phyloP scores from a whole-genome alignment of 768 basidiomycete species.

The Asterophora parasitica region DNA sequence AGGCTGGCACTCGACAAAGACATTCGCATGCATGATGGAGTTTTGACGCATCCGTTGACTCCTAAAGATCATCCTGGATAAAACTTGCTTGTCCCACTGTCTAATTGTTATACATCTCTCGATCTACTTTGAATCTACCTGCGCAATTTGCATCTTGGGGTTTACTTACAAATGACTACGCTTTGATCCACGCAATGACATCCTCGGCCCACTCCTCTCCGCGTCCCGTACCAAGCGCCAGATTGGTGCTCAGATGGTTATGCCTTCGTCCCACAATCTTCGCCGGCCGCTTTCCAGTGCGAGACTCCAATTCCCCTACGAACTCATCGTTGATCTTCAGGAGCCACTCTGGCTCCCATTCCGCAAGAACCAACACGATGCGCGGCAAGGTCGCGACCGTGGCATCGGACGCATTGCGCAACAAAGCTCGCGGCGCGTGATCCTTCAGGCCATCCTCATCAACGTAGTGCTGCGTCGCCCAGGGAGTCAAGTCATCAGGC shows the following conservation, averaged over 20 bases:
- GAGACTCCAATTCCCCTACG: constrained; percentile 31
- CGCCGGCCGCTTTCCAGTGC: constrained; percentile 26
- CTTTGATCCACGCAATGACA: constrained; percentile 33
- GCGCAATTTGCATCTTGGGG: too few relatives aligned
- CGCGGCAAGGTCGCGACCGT: constrained; percentile 38
- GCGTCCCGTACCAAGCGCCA: constrained; percentile 45
- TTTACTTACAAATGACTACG: too few relatives aligned
- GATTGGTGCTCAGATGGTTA: constrained; percentile 58
- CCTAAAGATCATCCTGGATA: too few relatives aligned
- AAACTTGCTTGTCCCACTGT: too few relatives aligned
- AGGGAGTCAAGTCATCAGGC: constrained; percentile 19
- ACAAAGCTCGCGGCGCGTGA: constrained; percentile 38
- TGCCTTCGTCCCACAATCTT: constrained; percentile 44
- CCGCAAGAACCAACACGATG: constrained; percentile 43
- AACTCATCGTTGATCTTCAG: constrained; percentile 32
- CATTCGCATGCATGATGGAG: too few relatives aligned
- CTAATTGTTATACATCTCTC: too few relatives aligned
- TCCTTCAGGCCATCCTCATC: constrained; percentile 29
- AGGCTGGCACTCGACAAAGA: too few relatives aligned
- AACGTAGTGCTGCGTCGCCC: constrained; percentile 36
- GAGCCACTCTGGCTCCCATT: constrained; percentile 49
- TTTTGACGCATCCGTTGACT: too few relatives aligned
- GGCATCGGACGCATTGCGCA: constrained; percentile 30
- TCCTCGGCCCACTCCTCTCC: constrained; percentile 62
- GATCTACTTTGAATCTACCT: too few relatives aligned